Conservation (phyloP, 768 basidiomycete genomes). For the Phlegmacium glaucopus region DNA sequence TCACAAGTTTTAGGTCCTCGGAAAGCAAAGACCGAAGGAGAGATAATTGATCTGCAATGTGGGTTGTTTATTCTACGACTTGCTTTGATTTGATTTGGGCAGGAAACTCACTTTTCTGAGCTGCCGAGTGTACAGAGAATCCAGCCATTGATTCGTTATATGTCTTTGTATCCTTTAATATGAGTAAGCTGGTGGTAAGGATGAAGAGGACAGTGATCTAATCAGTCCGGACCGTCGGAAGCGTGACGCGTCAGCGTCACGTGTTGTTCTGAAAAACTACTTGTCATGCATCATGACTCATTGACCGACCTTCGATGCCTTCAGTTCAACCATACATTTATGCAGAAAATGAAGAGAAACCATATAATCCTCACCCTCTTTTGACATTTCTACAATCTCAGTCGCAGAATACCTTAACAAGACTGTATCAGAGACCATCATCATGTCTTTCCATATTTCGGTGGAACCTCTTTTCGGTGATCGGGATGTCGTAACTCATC, state of each 20-base stretch:
- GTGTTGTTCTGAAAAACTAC: constrained; percentile 10
- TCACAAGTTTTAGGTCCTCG: constrained; percentile 59
- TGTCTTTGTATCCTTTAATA: neutral
- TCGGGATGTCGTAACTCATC: constrained; percentile 13
- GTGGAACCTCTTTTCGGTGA: constrained; percentile 35
- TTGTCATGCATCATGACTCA: no score
- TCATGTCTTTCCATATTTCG: constrained; percentile 90
- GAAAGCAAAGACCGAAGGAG: constrained; percentile 63
- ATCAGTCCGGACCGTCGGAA: neutral
- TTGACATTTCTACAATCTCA: constrained; percentile 80
- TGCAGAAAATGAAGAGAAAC: constrained; percentile 22
- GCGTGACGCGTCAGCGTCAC: constrained; percentile 22
- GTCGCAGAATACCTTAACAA: constrained; percentile 70
- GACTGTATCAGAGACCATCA: constrained; percentile 82
- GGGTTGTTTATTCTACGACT: neutral
- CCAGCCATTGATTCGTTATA: constrained; percentile 33
- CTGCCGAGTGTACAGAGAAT: constrained; percentile 59
- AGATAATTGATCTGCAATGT: constrained; percentile 57
- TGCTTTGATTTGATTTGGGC: constrained; percentile 1
- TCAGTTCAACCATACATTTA: constrained; percentile 23
- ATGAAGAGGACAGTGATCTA: no score
- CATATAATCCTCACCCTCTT: constrained; percentile 54
- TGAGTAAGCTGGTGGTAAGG: neutral
- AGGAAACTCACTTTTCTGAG: constrained; percentile 55
- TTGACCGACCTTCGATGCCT: constrained; percentile 21